Evolutionary conservation across 257 asterid genomes (phyloP).

Genomic region (Solanum neorickii): DNA sequence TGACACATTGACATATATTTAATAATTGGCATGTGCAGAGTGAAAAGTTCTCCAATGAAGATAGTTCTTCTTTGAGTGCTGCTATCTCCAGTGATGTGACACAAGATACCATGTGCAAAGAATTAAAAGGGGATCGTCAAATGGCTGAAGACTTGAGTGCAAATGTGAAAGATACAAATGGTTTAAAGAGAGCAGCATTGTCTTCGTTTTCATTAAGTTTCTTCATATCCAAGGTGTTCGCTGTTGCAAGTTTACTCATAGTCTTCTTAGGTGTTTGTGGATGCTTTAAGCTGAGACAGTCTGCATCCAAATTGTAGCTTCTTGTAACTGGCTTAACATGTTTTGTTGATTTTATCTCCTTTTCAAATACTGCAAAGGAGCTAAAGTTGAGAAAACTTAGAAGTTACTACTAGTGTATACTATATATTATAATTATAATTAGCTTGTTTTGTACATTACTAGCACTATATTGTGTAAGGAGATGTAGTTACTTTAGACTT

Average conservation of each 20-base stretch:
- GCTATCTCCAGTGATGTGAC: constrained; percentile 1
- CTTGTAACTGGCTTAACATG: neutral
- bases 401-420: neutral
- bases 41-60: constrained; percentile 7
- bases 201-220: neutral
- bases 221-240: constrained; percentile 30
- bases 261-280: constrained; percentile 26
- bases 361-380: neutral
- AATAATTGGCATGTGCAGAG: constrained; percentile 33
- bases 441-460: neutral
- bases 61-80: neutral
- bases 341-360: neutral
- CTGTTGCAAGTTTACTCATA: constrained; percentile 22
- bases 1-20: neutral
- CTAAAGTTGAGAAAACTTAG: neutral
- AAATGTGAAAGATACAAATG: neutral
- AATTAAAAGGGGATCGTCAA: neutral
- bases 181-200: neutral
- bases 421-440: neutral
- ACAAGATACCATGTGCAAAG: constrained; percentile 7
- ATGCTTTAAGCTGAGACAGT: constrained; percentile 6
- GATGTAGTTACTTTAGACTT: neutral
- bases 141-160: neutral
- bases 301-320: neutral
- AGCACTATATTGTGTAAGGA: neutral